Base-by-base conservation (phyloP, 176 grass and related monocot species). In the Phragmites australis region DNA sequence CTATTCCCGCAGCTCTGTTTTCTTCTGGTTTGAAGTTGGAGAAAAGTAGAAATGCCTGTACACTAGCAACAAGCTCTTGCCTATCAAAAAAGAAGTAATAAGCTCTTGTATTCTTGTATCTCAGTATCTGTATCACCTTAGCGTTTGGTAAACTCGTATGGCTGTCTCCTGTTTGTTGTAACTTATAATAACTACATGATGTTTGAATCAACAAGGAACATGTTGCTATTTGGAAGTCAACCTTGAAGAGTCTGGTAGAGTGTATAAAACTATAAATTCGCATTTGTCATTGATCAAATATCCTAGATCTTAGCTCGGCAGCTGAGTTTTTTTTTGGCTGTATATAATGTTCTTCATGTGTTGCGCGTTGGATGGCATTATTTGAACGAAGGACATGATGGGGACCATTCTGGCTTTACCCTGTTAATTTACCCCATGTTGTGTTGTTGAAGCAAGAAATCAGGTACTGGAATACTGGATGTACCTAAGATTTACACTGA, bases 11-110 rank as follows among this genome's bases (percentile, higher is more conserved):
- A 85, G 88, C 26, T 93, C 92, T 3, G 87, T 95, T 75, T 95
- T 99, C 65, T 95, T 99, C 75, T 95, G 96, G 96, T 99, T 99
- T 14, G 93, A 95, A 82, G 92, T 99, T 57, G 90, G 88, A 39
- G 88, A 87, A 34, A 90, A 79, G 54, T 80, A 79, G 82, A 53
- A 58, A 12, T 0, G 0, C 15, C 0, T 84, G 67, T 74, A 70
- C 39, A 81, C 70, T n/a, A 66, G 17, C 55, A 62, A 26, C 46
- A 64, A 50, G 12, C n/a, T 40, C 8, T 10, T 67, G 60, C n/a
- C n/a, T n/a, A n/a, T n/a, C n/a, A n/a, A n/a, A n/a, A n/a, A n/a
- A n/a, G n/a, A n/a, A n/a, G n/a, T n/a, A n/a, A 26, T 54, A 64
- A 50, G 12, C n/a, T 40, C 8, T 10, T 67, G 60, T 12, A 23